Conservation (phyloP, 441 rosid genomes). For the Gossypium trilobum region DNA sequence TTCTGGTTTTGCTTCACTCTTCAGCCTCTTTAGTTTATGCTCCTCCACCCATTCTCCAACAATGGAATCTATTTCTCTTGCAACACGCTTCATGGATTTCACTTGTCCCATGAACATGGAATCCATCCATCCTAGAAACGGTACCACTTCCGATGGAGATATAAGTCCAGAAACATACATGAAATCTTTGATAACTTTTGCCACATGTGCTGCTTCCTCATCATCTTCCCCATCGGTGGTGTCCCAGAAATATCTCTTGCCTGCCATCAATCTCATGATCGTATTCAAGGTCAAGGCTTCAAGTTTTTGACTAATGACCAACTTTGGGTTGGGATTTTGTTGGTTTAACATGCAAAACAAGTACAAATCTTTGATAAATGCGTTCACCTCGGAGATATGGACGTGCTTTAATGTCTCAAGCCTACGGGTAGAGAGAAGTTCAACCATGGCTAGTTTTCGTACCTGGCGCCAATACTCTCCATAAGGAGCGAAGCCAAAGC, state of each 20-base stretch:
- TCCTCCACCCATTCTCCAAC: slow-evolving; percentile 28
- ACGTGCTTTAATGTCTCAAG: slow-evolving; percentile 24
- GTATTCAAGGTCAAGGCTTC: slow-evolving; percentile 31
- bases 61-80: slow-evolving; percentile 26
- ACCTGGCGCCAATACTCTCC: slow-evolving; percentile 35
- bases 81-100: slow-evolving; percentile 28
- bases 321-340: background rate
- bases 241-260: slow-evolving; percentile 25
- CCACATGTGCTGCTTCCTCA: slow-evolving; percentile 27
- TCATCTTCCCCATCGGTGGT: slow-evolving; percentile 9
- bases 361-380: slow-evolving; percentile 22
- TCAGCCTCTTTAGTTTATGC: slow-evolving; percentile 19
- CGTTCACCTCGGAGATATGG: slow-evolving; percentile 19
- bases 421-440: slow-evolving; percentile 30
- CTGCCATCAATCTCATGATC: slow-evolving; percentile 26
- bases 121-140: slow-evolving; percentile 34
- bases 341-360: background rate
- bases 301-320: slow-evolving; percentile 13
- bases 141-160: slow-evolving; percentile 26
- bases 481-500: slow-evolving; percentile 32
- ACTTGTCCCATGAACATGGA: slow-evolving; percentile 18
- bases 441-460: slow-evolving; percentile 32
- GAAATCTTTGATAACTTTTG: slow-evolving; percentile 23
- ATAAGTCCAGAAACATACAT: slow-evolving; percentile 11
- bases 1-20: background rate